These are phyloP conservation scores for Syzygium aromaticum DNA, from an alignment of 345 rosid species.

Conservation along the genomic window DNA sequence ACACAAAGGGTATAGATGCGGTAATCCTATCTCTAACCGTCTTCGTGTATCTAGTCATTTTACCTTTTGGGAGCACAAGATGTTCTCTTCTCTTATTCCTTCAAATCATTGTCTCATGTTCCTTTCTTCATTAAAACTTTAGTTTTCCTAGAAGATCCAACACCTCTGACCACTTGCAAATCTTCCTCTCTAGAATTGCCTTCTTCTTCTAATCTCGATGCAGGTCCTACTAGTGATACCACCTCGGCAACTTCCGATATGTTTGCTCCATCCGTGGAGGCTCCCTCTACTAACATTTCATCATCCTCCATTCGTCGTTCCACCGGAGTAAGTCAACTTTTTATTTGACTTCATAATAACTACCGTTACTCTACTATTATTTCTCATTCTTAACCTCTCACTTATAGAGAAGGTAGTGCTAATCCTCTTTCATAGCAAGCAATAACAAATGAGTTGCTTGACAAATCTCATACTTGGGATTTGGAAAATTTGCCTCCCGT, in stretches of 20 bases:
- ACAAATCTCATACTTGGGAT: not conserved
- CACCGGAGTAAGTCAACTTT: not conserved
- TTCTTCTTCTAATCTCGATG: not conserved
- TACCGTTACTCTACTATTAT: not conserved
- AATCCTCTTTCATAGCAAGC: not conserved
- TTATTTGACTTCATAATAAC: no score
- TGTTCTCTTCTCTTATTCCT: not conserved
- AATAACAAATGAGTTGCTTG: not conserved
- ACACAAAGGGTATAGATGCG: no score
- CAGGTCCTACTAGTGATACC: no score
- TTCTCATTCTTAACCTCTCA: accelerated
- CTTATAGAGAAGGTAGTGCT: not conserved
- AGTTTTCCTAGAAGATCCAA: not conserved
- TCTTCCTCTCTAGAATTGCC: not conserved
- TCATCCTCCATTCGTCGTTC: not conserved
- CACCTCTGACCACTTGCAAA: not conserved
- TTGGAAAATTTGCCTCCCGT: no score
- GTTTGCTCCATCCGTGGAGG: not conserved
- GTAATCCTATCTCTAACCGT: no score
- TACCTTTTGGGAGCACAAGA: no score
- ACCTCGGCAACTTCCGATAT: not conserved
- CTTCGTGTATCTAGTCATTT: no score
- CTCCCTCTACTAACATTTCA: not conserved
- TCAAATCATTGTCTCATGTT: not conserved
- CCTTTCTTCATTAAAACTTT: not conserved